Base-by-base conservation (phyloP, 2,329 filamentous ascomycete genomes). In the Cordyceps cicadae region DNA sequence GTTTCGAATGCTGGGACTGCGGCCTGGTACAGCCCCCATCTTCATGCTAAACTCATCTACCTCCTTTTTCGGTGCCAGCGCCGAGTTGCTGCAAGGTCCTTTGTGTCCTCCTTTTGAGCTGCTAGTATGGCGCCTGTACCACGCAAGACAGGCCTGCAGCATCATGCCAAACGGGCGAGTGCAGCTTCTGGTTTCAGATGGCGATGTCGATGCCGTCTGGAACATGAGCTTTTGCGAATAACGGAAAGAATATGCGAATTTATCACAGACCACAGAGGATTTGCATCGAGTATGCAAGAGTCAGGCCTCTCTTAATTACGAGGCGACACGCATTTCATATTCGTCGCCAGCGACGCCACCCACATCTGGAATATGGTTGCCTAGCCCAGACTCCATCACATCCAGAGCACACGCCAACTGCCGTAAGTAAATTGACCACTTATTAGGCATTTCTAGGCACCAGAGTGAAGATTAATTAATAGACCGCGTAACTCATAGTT, bases 281-380 rank as follows among this genome's bases (percentile, higher is more conserved):
- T 4, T 26, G 45, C 24, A 48, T 39, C 37, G 15, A 37, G 29
- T 26, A 24, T 48, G 29, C 19, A 34, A 49, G 2, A 6, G 14
- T 11, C n/a, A 37, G 14, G 39, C 6, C 6, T 43, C 12, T n/a
- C 14, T 37, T 19, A 24, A 7, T 24, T n/a, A 34, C 14, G 55
- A 37, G 49, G 56, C 39, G 48, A 26, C 26, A n/a, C 56, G 49
- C 49, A 46, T 21, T 58, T 59, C 21, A 59, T 59, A 59, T 59
- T 59, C 48, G 55, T 43, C 55, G 29, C 45, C 24, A 29, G 26
- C 21, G 1, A n/a, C 39, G 54, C 54, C 54, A 41, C 54, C 32
- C 34, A 15, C 32, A 7, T 19, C 29, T 37, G 3, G 24, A 24
- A 59, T 46, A 52, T 39, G 26, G 56, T 34, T 59, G 56, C 56